Evolutionary conservation across 306 rosid species (phyloP).

Genomic region (Vicia sativa): DNA sequence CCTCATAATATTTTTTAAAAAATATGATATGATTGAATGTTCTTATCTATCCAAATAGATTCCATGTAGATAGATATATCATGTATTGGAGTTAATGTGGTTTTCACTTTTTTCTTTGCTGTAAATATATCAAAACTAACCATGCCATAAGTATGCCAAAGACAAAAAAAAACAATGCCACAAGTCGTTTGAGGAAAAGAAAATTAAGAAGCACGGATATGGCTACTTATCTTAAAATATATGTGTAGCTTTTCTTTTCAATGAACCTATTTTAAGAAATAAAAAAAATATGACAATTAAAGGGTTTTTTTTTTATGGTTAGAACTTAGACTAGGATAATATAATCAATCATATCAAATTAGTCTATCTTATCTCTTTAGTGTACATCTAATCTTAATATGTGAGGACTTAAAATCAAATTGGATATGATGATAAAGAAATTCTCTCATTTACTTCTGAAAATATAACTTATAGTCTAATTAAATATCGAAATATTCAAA

Average conservation of each 20-base stretch:
- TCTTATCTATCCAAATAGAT: constrained; percentile 44
- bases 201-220: background rate
- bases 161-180: background rate
- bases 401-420: no score
- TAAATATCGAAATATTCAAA: no score
- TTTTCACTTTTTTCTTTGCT: constrained; percentile 19
- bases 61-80: constrained; percentile 27
- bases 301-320: no score
- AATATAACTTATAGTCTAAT: no score
- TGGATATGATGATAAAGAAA: no score
- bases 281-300: no score
- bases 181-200: constrained; percentile 18
- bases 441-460: no score
- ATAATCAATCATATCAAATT: no score
- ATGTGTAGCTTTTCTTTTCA: constrained; percentile 1
- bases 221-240: constrained; percentile 10
- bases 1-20: background rate
- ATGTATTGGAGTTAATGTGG: constrained; percentile 18
- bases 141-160: background rate
- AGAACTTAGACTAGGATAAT: no score
- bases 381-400: no score
- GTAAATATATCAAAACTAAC: constrained; percentile 12
- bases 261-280: no score
- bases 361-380: no score
- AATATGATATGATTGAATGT: constrained; percentile 45